Base-by-base conservation (phyloP, 352 stramenopile species). In the Thalassiosira livingstoniorum region DNA sequence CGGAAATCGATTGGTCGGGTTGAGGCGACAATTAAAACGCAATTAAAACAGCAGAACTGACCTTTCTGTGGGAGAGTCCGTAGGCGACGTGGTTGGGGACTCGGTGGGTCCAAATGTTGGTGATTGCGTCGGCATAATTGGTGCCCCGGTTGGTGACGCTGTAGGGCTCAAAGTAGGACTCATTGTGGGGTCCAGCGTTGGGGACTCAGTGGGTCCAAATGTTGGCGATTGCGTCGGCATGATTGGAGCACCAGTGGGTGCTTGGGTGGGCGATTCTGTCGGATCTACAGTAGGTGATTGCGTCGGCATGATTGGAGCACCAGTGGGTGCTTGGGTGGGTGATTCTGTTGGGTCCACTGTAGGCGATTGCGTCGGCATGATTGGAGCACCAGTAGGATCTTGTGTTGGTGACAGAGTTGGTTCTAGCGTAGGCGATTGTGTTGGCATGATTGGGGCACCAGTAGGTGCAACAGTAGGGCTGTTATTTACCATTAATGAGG, bases 331-430 rank as follows among this genome's bases (percentile, higher is more conserved):
- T 4, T 10, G 11, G 51, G 23, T 37, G 4, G n/a, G 23, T 39
- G 37, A 39, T 31, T 64, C 3, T 7, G 55, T 39, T 64, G 55
- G 29, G 42, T 10, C 42, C 42, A 18, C 10, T 18, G 10, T 51
- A 51, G 18, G 18, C 18, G 42, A 10, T 18, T 18, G 42, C 10
- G 42, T 51, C 42, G 10, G 10, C 10, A 18, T 18, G 42, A 51
- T 51, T 51, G 18, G 42, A 51, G 10, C 18, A 51, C 42, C 18
- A 10, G 27, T n/a, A 58, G 47, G 57, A n/a, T 5, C 3, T 15
- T 42, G 3, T 29, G 53, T 75, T 64, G 54, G 68, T 23, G 51
- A 61, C 58, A 43, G n/a, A 35, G 54, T 76, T 23, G 68, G 68
- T 15, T 43, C 39, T 2, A 58, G 60, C 0, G 68, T 76, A 5